These are phyloP conservation scores for Solanum pinnatisectum DNA, from an alignment of 257 asterid species.

Conservation along the genomic window DNA sequence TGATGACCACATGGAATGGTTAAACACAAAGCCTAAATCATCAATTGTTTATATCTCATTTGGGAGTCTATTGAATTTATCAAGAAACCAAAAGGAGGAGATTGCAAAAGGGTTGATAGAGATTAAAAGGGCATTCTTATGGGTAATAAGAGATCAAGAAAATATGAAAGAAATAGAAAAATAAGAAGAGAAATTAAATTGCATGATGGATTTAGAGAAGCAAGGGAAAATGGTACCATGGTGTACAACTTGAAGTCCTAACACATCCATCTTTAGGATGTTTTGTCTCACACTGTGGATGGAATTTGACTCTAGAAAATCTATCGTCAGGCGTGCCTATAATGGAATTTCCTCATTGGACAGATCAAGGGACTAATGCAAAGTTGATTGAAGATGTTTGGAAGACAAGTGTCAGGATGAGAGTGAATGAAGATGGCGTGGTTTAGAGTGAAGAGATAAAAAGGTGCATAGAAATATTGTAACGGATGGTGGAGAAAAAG, in stretches of 20 bases:
- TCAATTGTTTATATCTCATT: slow-evolving; percentile 25
- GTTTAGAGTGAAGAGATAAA: slow-evolving; percentile 11
- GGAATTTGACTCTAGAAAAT: slow-evolving; percentile 25
- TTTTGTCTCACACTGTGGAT: slow-evolving; percentile 23
- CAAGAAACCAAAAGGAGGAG: slow-evolving; percentile 12
- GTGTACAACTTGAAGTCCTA: slow-evolving; percentile 26
- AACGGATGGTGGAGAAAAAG: slow-evolving; percentile 4
- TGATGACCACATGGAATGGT: slow-evolving; percentile 10
- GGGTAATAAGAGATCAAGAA: slow-evolving; percentile 16
- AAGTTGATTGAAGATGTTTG: slow-evolving; percentile 18
- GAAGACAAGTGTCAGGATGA: slow-evolving; percentile 10
- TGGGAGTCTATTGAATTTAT: slow-evolving; percentile 12
- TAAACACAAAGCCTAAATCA: slow-evolving; percentile 4
- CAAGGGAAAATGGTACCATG: slow-evolving; percentile 22
- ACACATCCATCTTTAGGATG: slow-evolving; percentile 23
- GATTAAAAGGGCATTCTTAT: slow-evolving; percentile 12
- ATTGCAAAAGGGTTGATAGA: slow-evolving; percentile 12
- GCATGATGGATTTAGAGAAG: slow-evolving; percentile 8
- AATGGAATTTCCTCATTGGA: slow-evolving; percentile 18
- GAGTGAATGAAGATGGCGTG: slow-evolving; percentile 4
- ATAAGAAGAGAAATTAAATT: slow-evolving; percentile 1
- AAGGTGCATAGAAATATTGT: slow-evolving; percentile 13
- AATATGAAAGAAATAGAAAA: neutral
- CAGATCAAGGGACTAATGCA: slow-evolving; percentile 22
- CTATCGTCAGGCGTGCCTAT: slow-evolving; percentile 11